A percentile compares a stretch with the other conserved stretches of the same genome.
Conservation (phyloP, 768 basidiomycete species). For the Arthromyces matolae region DNA sequence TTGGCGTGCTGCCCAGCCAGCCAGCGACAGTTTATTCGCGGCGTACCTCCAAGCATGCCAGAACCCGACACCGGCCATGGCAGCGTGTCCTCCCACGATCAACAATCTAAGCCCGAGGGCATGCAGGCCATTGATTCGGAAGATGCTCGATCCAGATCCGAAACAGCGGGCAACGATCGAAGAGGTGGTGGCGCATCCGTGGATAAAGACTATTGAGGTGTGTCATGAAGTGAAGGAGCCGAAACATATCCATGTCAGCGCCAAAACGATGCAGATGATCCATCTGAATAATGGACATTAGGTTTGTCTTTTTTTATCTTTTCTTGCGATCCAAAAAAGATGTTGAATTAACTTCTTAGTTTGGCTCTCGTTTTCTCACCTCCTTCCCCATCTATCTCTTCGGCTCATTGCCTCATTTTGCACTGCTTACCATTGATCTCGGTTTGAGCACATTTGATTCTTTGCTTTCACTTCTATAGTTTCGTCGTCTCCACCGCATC, state of each 20-base stretch:
- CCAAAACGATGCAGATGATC: slow-evolving; percentile 53
- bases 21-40: slow-evolving; percentile 71
- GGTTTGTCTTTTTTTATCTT: not conserved
- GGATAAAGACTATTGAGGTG: slow-evolving; percentile 80
- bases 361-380: not conserved
- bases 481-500: not conserved
- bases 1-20: slow-evolving; percentile 89
- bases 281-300: slow-evolving; percentile 31
- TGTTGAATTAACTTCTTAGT: not conserved
- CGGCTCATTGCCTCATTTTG: not conserved
- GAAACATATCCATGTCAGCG: slow-evolving; percentile 69
- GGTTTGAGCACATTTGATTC: slow-evolving; percentile 1
- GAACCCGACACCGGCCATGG: slow-evolving; percentile 40
- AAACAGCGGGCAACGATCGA: slow-evolving; percentile 73
- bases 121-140: slow-evolving; percentile 77
- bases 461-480: slow-evolving; percentile 1
- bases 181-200: slow-evolving; percentile 71
- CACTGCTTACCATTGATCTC: not conserved
- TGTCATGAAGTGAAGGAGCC: slow-evolving; percentile 66
- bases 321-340: not conserved
- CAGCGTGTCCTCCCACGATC: slow-evolving; percentile 63
- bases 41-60: slow-evolving; percentile 65
- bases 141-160: slow-evolving; percentile 96
- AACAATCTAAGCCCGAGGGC: slow-evolving; percentile 85
- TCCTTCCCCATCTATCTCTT: not conserved